Conservation (phyloP, 2,329 filamentous ascomycete species). For the Arthroderma sp. region DNA sequence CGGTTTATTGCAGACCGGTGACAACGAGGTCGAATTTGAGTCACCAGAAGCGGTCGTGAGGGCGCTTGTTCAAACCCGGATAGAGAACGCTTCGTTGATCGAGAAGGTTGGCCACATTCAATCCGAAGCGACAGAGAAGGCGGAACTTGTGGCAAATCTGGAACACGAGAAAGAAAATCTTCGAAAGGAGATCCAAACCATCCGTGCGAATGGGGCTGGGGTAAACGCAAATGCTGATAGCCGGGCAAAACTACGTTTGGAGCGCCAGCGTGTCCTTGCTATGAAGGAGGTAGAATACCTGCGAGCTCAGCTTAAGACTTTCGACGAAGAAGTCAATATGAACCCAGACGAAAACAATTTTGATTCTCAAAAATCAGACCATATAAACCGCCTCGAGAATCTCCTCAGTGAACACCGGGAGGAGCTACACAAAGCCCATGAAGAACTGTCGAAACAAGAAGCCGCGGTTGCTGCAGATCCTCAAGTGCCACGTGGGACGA, state of each 20-base stretch:
- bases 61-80: constrained; percentile 67
- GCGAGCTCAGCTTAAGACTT: constrained; percentile 76
- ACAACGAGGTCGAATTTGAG: constrained; percentile 60
- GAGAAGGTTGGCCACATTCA: constrained; percentile 68
- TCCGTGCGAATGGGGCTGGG: constrained; percentile 38
- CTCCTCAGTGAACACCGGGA: constrained; percentile 74
- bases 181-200: constrained; percentile 55
- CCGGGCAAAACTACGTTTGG: constrained; percentile 59
- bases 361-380: constrained; percentile 59
- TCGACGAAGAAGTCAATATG: constrained; percentile 83
- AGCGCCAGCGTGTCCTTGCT: constrained; percentile 72
- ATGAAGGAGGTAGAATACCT: constrained; percentile 91
- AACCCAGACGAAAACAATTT: constrained; percentile 52
- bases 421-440: constrained; percentile 62
- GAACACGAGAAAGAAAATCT: constrained; percentile 57
- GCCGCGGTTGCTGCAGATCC: constrained; percentile 23
- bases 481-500: constrained; percentile 38
- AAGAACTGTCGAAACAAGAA: constrained; percentile 58
- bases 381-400: constrained; percentile 70
- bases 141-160: constrained; percentile 58
- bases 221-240: constrained; percentile 41
- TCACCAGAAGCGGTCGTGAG: constrained; percentile 78
- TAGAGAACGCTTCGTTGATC: constrained; percentile 65
- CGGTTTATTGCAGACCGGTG: constrained; percentile 57
- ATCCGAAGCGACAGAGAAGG: constrained; percentile 63